Evolutionary conservation across 768 basidiomycete species (phyloP).

Genomic region (Hysterangium stoloniferum): DNA sequence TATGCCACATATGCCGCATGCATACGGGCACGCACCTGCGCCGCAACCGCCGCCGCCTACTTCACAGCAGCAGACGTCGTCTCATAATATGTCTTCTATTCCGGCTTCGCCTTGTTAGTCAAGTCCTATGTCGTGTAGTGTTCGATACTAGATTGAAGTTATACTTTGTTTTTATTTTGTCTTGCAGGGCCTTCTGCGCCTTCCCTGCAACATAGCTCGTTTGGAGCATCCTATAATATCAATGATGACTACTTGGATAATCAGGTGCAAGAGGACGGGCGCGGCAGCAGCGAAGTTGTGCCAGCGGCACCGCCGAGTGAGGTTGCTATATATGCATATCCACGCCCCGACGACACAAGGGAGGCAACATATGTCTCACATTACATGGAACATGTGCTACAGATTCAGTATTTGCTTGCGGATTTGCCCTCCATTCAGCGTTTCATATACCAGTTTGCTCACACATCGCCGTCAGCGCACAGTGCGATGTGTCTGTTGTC

Average conservation of each 20-base stretch:
- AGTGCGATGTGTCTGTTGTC: slow-evolving; percentile 59
- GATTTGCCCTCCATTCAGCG: slow-evolving; percentile 33
- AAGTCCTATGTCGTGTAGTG: slow-evolving; percentile 14
- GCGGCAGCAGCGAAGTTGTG: slow-evolving; percentile 2
- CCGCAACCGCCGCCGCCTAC: slow-evolving; percentile 10
- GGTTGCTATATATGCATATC: slow-evolving; percentile 1
- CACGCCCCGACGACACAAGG: slow-evolving; percentile 15
- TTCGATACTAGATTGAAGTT: slow-evolving; percentile 12
- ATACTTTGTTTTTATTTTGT: slow-evolving; percentile 12
- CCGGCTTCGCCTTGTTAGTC: slow-evolving; percentile 15
- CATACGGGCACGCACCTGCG: slow-evolving; percentile 11
- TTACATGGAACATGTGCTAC: slow-evolving; percentile 57
- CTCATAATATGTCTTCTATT: slow-evolving; percentile 10
- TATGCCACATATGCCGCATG: slow-evolving; percentile 19
- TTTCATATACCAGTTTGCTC: slow-evolving; percentile 46
- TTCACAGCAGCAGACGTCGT: slow-evolving; percentile 9
- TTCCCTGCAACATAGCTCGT: slow-evolving; percentile 13
- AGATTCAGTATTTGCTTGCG: slow-evolving; percentile 63
- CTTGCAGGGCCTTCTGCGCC: slow-evolving; percentile 13
- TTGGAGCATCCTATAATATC: slow-evolving; percentile 13
- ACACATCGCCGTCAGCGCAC: slow-evolving; percentile 37
- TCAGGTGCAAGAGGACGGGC: not conserved
- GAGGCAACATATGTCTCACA: slow-evolving; percentile 19
- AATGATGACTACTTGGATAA: slow-evolving; percentile 11
- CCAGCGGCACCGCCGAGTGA: not conserved